Evolutionary conservation across 2,329 filamentous ascomycete genomes (phyloP), one percentile per base, ranked within the genome.

Genomic region (Exophiala lecanii-corni): DNA sequence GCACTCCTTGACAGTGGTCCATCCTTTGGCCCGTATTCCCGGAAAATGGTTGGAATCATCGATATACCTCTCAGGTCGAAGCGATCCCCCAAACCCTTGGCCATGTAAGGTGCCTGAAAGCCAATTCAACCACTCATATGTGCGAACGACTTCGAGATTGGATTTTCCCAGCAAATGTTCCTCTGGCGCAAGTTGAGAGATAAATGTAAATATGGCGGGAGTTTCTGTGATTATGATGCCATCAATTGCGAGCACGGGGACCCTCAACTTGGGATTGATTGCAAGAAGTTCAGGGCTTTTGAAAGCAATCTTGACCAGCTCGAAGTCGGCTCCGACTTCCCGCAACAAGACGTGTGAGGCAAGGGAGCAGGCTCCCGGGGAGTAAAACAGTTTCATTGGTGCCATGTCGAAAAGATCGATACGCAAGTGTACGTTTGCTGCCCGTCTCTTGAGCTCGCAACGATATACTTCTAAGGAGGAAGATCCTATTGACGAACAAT

Each of bases 61-160:
- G 2, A 51, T 50, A 10, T 57, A 61, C 15, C 61, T 51, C 2
- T 51, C 37, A 3, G 58, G 55, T 23, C 60, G 37, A 23, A 59
- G 53, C 2, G 61, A 21, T 6, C 46, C 50, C 2, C 56, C 58
- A 40, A 57, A 64, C 1, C 36, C 59, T 6, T 50, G 47, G 1
- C 51, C 56, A 45, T 67, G 62, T 5, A 66, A 15, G 0, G 56
- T 59, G 0, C 60, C 60, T 3, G 60, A 59, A 2, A 67, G 21
- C 49, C 56, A 68, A 36, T 56, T 59, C 35, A 65, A 35, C 64
- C 64, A 67, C 43, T 66, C 64, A 19, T 60, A 60, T 2, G 57
- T 51, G 5, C 59, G 57, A 10, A 60, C 47, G 2, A 38, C 58
- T 9, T 67, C 61, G 2, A 63, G 19, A 1, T 45, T 45, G 1